A percentile compares a stretch with the other conserved stretches of the same genome.
These are phyloP conservation scores for Aspergillaceae sp. DNA, from an alignment of 2,329 filamentous ascomycete genomes.

Conservation along the genomic window DNA sequence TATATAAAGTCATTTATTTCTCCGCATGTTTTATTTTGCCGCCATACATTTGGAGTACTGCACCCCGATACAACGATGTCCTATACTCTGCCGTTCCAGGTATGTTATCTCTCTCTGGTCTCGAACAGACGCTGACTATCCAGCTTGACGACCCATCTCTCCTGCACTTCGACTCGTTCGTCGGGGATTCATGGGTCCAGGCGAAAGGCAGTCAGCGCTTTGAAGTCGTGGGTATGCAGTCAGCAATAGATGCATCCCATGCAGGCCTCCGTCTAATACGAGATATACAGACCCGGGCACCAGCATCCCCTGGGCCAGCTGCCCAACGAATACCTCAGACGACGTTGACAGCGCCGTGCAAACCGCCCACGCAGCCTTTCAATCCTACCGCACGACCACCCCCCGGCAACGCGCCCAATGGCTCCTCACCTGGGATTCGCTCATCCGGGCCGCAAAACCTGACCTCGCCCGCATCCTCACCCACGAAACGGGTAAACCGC, in stretches of 20 bases:
- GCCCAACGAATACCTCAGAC: constrained; percentile 43
- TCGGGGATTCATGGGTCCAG: constrained; percentile 42
- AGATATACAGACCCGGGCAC: constrained; percentile 42
- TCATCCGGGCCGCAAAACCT: constrained; percentile 54
- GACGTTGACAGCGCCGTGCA: constrained; percentile 56
- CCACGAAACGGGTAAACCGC: constrained; percentile 53
- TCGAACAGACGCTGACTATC: not conserved
- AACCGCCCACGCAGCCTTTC: constrained; percentile 53
- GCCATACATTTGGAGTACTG: not conserved
- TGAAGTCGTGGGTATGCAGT: constrained; percentile 37
- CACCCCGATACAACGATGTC: not conserved
- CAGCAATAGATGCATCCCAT: not conserved
- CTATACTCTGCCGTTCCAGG: not conserved
- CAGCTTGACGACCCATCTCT: constrained; percentile 42
- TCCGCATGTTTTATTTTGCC: not conserved
- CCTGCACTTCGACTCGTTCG: constrained; percentile 42
- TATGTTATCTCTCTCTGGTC: not conserved
- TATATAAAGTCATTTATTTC: too few relatives aligned
- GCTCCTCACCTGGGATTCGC: constrained; percentile 56
- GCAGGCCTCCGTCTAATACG: not conserved
- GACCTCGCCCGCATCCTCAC: constrained; percentile 57
- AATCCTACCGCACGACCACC: constrained; percentile 51
- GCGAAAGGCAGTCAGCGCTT: constrained; percentile 43
- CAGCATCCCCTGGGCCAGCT: constrained; percentile 43
- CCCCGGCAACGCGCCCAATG: constrained; percentile 54